Base-by-base conservation (phyloP, 805 yeast genomes). In the Ogataea kodamae region DNA sequence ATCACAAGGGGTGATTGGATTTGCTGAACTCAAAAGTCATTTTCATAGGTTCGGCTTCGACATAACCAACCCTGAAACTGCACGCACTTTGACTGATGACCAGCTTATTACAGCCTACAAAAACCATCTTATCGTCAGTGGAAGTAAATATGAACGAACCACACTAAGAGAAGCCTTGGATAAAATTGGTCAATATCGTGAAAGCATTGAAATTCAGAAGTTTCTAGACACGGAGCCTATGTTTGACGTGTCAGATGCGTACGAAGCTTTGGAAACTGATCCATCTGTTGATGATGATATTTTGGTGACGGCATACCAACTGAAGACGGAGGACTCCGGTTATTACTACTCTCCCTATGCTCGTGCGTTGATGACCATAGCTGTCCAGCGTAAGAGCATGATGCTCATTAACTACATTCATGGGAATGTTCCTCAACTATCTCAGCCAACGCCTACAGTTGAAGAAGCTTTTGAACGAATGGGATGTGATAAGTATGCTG, bases 291-390 rank as follows among this genome's bases (percentile, higher is more conserved):
- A 74, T 39, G 85, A 80, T 50, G 92, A 84, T 42, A 76, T 83
- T 26, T 72, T 86, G 3, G 67, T 77, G 18, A 81, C 94, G 1
- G 89, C 94, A 1, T 83, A 75, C 49, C 78, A 81, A 37, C 66
- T 81, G 25, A 77, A 78, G 39, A 50, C 69, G 2, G 72, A 73
- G 25, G 94, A 84, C 30, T 42, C 50, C 1, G 66, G 65, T 1
- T 65, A 68, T 33, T 50, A 70, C 32, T 64, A 59, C 22, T 43
- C 73, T 19, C 39, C 49, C n/a, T 58, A 65, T 34, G 70, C 75
- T 28, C 67, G 80, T 37, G 77, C 88, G 1, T 58, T 84, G 26
- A 60, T 76, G 16, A 72, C 88, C 0, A 66, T 84, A 21, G 89
- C 86, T 0, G 54, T 71, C 0, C 54, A 62, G 14, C 62, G 86